Conservation (phyloP, 2,329 filamentous ascomycete species). For the Beauveria asiatica region DNA sequence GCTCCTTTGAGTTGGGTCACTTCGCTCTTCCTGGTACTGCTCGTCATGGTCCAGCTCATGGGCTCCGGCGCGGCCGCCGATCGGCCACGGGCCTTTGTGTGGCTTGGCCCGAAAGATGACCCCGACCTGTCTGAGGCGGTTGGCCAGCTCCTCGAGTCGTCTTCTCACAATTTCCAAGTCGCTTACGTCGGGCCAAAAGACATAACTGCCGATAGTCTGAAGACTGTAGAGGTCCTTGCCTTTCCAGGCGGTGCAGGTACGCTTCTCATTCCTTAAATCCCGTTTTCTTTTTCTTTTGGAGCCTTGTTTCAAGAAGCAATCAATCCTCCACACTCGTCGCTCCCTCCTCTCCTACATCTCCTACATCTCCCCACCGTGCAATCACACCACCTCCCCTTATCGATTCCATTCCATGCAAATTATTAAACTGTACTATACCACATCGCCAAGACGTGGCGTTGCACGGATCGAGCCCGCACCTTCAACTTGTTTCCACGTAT, state of each 20-base stretch:
- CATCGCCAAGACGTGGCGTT: neutral
- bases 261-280: neutral
- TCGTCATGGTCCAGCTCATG: constrained; percentile 2
- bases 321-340: neutral
- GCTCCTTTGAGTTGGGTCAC: neutral
- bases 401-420: neutral
- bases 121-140: constrained; percentile 16
- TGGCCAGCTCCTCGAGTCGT: constrained; percentile 15
- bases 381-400: neutral
- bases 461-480: neutral
- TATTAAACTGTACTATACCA: neutral
- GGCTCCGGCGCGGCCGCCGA: neutral
- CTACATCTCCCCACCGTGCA: neutral
- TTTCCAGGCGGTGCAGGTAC: constrained; percentile 16
- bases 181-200: constrained; percentile 16
- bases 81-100: constrained; percentile 14
- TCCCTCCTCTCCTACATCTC: neutral
- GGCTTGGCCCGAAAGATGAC: constrained; percentile 15
- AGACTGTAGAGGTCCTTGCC: constrained; percentile 13
- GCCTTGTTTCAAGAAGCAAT: neutral
- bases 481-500: neutral
- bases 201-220: constrained; percentile 12
- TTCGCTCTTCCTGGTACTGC: neutral
- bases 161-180: constrained; percentile 15
- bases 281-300: neutral